These are phyloP conservation scores for Chlorella vulgaris DNA, from an alignment of 139 green algal genomes.

Conservation along the genomic window DNA sequence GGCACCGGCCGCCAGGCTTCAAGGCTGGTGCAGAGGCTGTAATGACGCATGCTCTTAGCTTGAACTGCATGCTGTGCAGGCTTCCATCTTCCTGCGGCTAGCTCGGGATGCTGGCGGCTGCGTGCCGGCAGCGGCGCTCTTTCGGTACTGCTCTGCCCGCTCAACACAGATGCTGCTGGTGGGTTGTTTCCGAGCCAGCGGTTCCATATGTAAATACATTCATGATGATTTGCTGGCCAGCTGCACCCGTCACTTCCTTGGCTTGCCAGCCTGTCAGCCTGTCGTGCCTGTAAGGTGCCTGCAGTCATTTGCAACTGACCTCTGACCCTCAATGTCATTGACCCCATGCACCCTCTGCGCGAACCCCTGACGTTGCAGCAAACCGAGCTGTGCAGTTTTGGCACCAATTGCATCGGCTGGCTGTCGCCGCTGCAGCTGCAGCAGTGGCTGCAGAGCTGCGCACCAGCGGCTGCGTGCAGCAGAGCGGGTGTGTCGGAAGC, in stretches of 20 bases:
- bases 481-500: conserved; percentile 35
- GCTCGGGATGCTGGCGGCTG: conserved; percentile 56
- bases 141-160: conserved; percentile 58
- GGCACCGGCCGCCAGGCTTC: too few relatives aligned
- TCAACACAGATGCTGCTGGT: conserved; percentile 61
- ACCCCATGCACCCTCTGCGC: too few relatives aligned
- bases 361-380: too few relatives aligned
- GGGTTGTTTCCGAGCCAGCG: conserved; percentile 10
- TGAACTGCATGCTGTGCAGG: not conserved
- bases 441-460: conserved; percentile 52
- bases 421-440: conserved; percentile 63
- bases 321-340: too few relatives aligned
- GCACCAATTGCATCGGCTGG: conserved; percentile 45
- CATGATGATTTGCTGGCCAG: too few relatives aligned
- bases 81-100: conserved; percentile 65
- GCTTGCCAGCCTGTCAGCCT: too few relatives aligned
- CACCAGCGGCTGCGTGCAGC: conserved; percentile 39
- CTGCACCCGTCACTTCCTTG: too few relatives aligned
- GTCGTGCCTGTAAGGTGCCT: too few relatives aligned
- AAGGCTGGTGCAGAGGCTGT: too few relatives aligned
- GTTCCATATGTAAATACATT: too few relatives aligned
- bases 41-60: too few relatives aligned
- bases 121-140: conserved; percentile 58
- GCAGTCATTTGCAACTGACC: too few relatives aligned
- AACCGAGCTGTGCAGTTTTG: conserved; percentile 58